phyloP scores from a whole-genome alignment of 768 basidiomycete species.

The Filobasidium floriforme region DNA sequence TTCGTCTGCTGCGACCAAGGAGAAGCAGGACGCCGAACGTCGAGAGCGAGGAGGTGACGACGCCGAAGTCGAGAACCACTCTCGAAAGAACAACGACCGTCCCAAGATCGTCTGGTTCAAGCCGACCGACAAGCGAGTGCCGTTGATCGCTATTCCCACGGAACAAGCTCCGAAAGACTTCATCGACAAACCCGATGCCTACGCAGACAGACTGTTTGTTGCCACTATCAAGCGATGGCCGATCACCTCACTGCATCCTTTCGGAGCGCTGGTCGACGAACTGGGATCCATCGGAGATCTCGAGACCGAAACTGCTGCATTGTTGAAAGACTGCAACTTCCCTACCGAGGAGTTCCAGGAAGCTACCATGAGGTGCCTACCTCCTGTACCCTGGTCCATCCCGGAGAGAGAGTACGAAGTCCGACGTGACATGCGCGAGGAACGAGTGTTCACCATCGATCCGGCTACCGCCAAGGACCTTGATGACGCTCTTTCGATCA shows the following conservation, averaged over 20 bases:
- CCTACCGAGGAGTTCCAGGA: slow-evolving; percentile 95
- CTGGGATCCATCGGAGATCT: slow-evolving; percentile 97
- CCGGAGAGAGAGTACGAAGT: slow-evolving; percentile 80
- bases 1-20: slow-evolving; percentile 93
- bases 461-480: slow-evolving; percentile 81
- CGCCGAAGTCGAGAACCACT: not conserved
- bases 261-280: slow-evolving; percentile 95
- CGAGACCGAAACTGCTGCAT: slow-evolving; percentile 92
- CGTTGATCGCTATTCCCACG: slow-evolving; percentile 95
- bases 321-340: slow-evolving; percentile 98
- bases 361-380: slow-evolving; percentile 87
- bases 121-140: slow-evolving; percentile 97
- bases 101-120: slow-evolving; percentile 99
- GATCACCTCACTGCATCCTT: slow-evolving; percentile 86
- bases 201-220: slow-evolving; percentile 84
- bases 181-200: slow-evolving; percentile 84
- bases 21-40: slow-evolving; percentile 96
- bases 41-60: slow-evolving; percentile 88
- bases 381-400: slow-evolving; percentile 86
- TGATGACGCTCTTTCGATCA: slow-evolving; percentile 89
- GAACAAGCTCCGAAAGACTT: slow-evolving; percentile 95
- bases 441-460: slow-evolving; percentile 89
- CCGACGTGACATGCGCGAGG: slow-evolving; percentile 76
- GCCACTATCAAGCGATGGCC: slow-evolving; percentile 98
- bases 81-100: slow-evolving; percentile 58